A percentile compares a stretch with the other conserved stretches of the same genome.
Evolutionary conservation across 2,329 filamentous ascomycete species (phyloP).

Genomic region (Colletotrichum melonis): DNA sequence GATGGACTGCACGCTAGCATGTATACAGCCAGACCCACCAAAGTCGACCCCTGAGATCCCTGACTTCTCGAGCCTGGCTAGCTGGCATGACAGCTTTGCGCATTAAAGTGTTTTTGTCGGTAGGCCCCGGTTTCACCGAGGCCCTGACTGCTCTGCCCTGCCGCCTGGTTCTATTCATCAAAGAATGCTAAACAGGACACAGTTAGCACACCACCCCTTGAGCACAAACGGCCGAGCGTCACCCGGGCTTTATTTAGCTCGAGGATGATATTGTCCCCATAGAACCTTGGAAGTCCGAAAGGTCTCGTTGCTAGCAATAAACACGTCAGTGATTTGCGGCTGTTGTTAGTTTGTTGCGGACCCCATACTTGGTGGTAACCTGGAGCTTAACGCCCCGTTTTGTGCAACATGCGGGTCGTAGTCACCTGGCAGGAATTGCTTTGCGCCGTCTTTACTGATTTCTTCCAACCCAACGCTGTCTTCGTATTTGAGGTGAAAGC

Average conservation of each 20-base stretch:
- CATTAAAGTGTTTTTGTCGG: constrained; percentile 36
- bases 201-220: not conserved
- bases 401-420: not conserved
- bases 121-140: constrained; percentile 38
- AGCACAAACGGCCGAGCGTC: constrained; percentile 18
- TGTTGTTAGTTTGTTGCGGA: not conserved
- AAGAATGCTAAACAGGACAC: constrained; percentile 5
- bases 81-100: constrained; percentile 30
- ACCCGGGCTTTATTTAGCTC: constrained; percentile 29
- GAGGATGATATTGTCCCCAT: not conserved
- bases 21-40: not conserved
- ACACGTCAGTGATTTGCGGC: not conserved
- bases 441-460: not conserved
- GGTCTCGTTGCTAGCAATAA: not conserved
- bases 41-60: constrained; percentile 13
- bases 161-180: constrained; percentile 12
- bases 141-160: not conserved
- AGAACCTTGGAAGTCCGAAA: not conserved
- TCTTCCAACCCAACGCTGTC: not conserved
- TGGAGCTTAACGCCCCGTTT: not conserved
- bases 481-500: not conserved
- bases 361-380: not conserved
- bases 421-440: not conserved
- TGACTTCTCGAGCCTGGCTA: constrained; percentile 15
- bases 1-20: not conserved